Base-by-base conservation (phyloP, 164 flowering plant genomes). In the Umbellularia californica region DNA sequence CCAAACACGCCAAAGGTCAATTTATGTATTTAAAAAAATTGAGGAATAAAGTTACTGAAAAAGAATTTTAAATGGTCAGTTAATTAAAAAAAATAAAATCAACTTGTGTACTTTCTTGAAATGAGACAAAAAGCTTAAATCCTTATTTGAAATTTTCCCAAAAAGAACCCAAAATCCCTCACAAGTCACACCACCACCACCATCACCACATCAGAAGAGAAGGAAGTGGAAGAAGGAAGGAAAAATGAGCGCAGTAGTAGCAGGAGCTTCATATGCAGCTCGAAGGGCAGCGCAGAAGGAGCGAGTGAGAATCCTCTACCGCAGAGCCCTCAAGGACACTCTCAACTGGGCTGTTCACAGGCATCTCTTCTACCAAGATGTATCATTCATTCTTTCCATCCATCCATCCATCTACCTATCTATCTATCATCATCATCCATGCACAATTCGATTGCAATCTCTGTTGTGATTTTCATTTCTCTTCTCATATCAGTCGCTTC, bases 321-420 rank as follows among this genome's bases (percentile, higher is more conserved):
- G 99, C 23, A 83, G 92, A 41, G 91, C 97, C 28, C 94, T 95
- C 81, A 92, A 87, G 70, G 97, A 96, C 81, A 87, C 94, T 58
- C 98, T 96, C 80, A 94, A 93, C 76, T 96, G 99, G 99, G 98
- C 97, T 69, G 99, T 96, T 33, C 99, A 93, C 83, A 94, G 99
- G 74, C 98, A 88, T 78, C 85, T 92, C 85, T 96, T 96, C 82
- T 96, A 96, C 76, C 75, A 81, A 75, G 98, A 93, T 81, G 98
- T 92, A 86, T 64, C 67, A 7, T 24, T 64, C 67, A 23, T 27
- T 11, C 25, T 2, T 3, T 13, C 28, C 23, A 19, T 60, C 64
- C 10, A 17, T 19, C 9, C 5, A 15, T 22, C n/a, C 6, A 17
- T 30, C 52, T 41, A 52, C 22, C 30, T 20, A n/a, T 47, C 58